Percentiles rank a stretch among this genome's conserved stretches.
These are phyloP conservation scores for Metarhizium robertsii DNA, from an alignment of 2,329 filamentous ascomycete species.

Conservation along the genomic window DNA sequence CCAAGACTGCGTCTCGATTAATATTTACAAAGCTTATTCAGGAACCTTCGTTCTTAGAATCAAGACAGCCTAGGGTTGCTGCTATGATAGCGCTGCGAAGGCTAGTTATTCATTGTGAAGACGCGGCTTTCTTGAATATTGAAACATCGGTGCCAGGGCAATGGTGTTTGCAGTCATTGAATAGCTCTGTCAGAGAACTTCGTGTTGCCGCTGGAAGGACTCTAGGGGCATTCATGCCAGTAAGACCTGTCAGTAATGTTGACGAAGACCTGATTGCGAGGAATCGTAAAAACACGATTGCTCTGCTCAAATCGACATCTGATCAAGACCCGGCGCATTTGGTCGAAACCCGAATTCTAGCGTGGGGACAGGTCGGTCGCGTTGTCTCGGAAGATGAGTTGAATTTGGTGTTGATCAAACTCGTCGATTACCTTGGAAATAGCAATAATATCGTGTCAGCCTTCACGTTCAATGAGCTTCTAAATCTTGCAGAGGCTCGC, in stretches of 20 bases:
- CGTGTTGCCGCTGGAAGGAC: slow-evolving; percentile 69
- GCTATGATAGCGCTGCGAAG: slow-evolving; percentile 65
- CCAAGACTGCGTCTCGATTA: slow-evolving; percentile 29
- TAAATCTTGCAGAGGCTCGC: slow-evolving; percentile 59
- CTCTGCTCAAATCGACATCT: slow-evolving; percentile 62
- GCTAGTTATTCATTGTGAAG: slow-evolving; percentile 57
- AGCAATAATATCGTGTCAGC: slow-evolving; percentile 70
- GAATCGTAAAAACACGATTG: slow-evolving; percentile 58
- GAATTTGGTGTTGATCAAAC: slow-evolving; percentile 72
- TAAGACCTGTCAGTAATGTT: slow-evolving; percentile 9
- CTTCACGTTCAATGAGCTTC: slow-evolving; percentile 74
- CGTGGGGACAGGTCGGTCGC: slow-evolving; percentile 76
- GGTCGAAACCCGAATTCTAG: slow-evolving; percentile 77
- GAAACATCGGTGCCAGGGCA: slow-evolving; percentile 60
- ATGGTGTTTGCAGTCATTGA: slow-evolving; percentile 72
- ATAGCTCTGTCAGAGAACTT: slow-evolving; percentile 77
- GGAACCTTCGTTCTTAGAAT: slow-evolving; percentile 37
- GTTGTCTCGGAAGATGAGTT: slow-evolving; percentile 72
- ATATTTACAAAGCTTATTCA: slow-evolving; percentile 39
- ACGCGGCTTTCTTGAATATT: slow-evolving; percentile 53
- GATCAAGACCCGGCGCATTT: slow-evolving; percentile 55
- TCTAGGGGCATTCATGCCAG: slow-evolving; percentile 53
- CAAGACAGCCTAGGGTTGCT: slow-evolving; percentile 54
- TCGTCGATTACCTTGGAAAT: slow-evolving; percentile 82
- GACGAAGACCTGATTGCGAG: slow-evolving; percentile 16